Evolutionary conservation across 371 early-diverging fungal genomes (phyloP).

Genomic region (Actinomortierella wolfii): DNA sequence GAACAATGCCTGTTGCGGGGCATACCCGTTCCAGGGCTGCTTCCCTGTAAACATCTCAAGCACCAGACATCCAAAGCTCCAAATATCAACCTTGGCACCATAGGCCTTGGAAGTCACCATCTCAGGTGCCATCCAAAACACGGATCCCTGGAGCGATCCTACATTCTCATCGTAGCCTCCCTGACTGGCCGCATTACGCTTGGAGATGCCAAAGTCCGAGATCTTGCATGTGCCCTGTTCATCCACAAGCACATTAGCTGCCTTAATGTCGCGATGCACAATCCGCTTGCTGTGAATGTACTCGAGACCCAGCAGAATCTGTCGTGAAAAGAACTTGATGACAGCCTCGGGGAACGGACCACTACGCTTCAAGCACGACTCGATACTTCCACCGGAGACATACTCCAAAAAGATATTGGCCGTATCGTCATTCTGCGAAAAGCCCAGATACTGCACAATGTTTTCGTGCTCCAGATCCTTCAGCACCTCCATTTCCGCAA

Average conservation of each 20-base stretch:
- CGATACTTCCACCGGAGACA: constrained; percentile 84
- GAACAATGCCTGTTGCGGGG: constrained; percentile 74
- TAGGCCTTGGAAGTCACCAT: constrained; percentile 82
- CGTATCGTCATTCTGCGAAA: constrained; percentile 61
- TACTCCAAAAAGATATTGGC: constrained; percentile 94
- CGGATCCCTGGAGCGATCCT: constrained; percentile 64
- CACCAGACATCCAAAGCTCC: constrained; percentile 84
- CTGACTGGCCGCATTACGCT: constrained; percentile 66
- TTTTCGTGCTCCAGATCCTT: constrained; percentile 83
- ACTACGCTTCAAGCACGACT: constrained; percentile 67
- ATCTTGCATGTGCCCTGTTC: constrained; percentile 92
- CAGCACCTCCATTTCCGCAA: constrained; percentile 85
- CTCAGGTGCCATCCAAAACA: constrained; percentile 96
- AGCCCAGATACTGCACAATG: constrained; percentile 83
- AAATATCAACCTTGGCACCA: constrained; percentile 79
- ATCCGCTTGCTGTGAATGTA: constrained; percentile 92
- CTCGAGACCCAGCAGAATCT: constrained; percentile 84
- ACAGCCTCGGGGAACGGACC: constrained; percentile 78
- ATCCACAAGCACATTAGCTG: constrained; percentile 90
- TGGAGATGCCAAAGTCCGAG: constrained; percentile 97
- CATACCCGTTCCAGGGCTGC: constrained; percentile 79
- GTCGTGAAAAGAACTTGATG: constrained; percentile 81
- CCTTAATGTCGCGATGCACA: constrained; percentile 96
- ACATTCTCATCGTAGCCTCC: constrained; percentile 38
- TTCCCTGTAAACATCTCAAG: constrained; percentile 93